Evolutionary conservation across 1,284 basidiomycete species (phyloP), one percentile per base, ranked within the genome.

Genomic region (Cerrena zonata): DNA sequence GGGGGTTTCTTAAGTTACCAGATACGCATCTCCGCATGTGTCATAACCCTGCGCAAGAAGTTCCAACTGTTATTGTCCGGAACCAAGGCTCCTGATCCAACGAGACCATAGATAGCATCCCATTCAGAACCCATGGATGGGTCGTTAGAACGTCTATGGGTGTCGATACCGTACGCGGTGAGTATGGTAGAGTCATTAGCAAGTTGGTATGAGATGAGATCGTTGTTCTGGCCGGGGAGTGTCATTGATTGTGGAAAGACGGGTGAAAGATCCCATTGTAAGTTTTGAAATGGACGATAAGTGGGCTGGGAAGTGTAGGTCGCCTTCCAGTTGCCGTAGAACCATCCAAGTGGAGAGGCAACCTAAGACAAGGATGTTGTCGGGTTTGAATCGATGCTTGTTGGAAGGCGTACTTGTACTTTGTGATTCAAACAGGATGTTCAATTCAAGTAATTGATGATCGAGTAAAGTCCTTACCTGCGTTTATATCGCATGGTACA

Each of bases 321-420:
- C 21, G 44, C 19, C 15, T 43, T 49, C 48, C 48, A 49, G 19
- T 43, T 49, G 40, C 41, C 48, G 24, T 49, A 49, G 11, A 34
- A 30, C 41, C 48, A 49, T 19, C 41, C 40, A 5, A 36, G 34
- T 10, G 46, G 46, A n/a, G 46, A 36, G 13, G 46, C 12, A 11
- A 38, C 21, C 46, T 36, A 47, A 12, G 5, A 45, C 5, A 23
- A 23, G 19, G 19, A 37, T 37, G 30, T 5, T 11, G 4, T 24
- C 3, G 46, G 46, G 25, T 37, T 21, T 18, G 46, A 36, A 38
- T 47, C 22, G 4, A 47, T 36, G 7, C 19, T 47, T 10, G 46
- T 30, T 3, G 46, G 46, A 4, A 47, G 36, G 25, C 46, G 46
- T 30, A 25, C n/a, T 21, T 47, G 46, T 15, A 47, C 36, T 37